Evolutionary conservation across 2,329 filamentous ascomycete species (phyloP).

Genomic region (Chalara sp.): DNA sequence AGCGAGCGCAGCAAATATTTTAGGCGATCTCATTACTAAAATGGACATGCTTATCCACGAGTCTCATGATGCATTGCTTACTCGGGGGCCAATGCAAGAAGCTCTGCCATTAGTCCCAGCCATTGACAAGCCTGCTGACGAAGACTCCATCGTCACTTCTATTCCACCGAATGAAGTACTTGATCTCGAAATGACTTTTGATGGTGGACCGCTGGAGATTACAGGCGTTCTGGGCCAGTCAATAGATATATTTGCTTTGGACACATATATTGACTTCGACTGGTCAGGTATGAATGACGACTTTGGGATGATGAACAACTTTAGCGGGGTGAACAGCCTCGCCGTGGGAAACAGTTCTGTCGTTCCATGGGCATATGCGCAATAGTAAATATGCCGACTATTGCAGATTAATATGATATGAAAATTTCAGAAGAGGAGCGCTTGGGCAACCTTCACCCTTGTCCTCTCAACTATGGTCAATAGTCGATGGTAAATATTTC

Average conservation of each 20-base stretch:
- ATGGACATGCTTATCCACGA: constrained; percentile 16
- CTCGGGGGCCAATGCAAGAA: not conserved
- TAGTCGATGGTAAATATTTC: no score
- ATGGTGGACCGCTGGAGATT: constrained; percentile 2
- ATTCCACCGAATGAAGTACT: not conserved
- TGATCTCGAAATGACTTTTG: constrained; percentile 5
- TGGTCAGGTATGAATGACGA: constrained; percentile 4
- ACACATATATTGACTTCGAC: constrained; percentile 9
- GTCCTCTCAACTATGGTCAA: no score
- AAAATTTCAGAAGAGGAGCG: no score
- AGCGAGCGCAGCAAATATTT: constrained; percentile 27
- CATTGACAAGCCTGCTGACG: not conserved
- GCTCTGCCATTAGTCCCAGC: not conserved
- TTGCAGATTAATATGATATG: no score
- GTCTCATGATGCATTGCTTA: not conserved
- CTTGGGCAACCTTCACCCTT: no score
- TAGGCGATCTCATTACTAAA: constrained; percentile 25
- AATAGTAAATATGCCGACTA: constrained; percentile 31
- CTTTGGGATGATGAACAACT: no score
- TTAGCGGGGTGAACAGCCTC: no score
- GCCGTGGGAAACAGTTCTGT: not conserved
- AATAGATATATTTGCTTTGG: constrained; percentile 9
- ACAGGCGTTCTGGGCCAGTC: constrained; percentile 9
- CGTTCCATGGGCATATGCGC: not conserved
- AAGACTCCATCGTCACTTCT: constrained; percentile 3